Base-by-base conservation (phyloP, 2,329 filamentous ascomycete species). In the Hymenoscyphus occultus region DNA sequence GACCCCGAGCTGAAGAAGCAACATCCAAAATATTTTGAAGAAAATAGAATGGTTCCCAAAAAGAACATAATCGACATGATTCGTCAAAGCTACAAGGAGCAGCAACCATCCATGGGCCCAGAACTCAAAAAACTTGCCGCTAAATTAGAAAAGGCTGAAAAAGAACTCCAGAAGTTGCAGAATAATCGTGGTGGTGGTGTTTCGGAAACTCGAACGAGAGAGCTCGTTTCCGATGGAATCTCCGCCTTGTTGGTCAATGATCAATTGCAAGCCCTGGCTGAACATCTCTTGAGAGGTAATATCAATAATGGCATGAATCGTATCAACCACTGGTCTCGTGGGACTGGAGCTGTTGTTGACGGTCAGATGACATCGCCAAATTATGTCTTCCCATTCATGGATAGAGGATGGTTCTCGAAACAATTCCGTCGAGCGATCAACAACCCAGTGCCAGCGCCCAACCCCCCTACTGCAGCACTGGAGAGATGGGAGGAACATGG, bases 21-120 rank as follows among this genome's bases (percentile, higher is more conserved):
- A 39, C 71, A 72, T 56, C 71, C 72, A 19, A 35, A 67, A 31
- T 64, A 71, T 3, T 48, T 70, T 5, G 63, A 69, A 58, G 62
- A 69, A 6, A 67, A 72, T 40, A 64, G 66, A 48, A 54, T 72
- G 19, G 68, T 68, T 14, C 59, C 69, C 12, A 72, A 63, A 48
- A 51, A 64, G 3, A 66, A 72, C 28, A 78, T 96, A 96, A 81
- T 99, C 96, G 81, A 97, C 91, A 67, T 98, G 93, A 76, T 99
- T 96, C 65, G 91, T 90, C 40, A 98, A 83, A 65, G 96, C 85
- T 1, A 95, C 95, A 66, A 65, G 4, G 68, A 71, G 3, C 67
- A 72, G 40, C 62, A 60, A 28, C 28, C 59, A 0, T 39, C 56
- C 16, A 58, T 75, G 57, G 64, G 61, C 35, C 35, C 59, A 1